These are phyloP conservation scores for Piloderma croceum DNA, from an alignment of 768 basidiomycete species.

Conservation along the genomic window DNA sequence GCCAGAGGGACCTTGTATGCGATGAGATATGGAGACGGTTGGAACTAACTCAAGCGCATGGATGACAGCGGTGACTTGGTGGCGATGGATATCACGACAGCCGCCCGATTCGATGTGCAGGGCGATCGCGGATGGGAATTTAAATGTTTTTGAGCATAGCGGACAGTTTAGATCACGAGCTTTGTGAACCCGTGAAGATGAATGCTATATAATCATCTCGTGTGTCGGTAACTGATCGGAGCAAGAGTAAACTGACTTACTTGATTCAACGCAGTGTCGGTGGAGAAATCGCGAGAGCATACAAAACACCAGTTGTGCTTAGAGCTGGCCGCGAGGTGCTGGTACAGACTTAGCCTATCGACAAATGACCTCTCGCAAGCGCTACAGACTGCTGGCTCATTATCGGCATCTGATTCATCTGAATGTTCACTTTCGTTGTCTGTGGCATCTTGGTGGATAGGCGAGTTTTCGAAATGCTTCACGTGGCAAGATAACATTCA, in stretches of 20 bases:
- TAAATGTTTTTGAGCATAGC: constrained; percentile 29
- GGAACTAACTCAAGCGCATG: constrained; percentile 28
- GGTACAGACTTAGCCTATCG: constrained; percentile 9
- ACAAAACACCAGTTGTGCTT: constrained; percentile 32
- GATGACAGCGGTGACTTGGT: constrained; percentile 32
- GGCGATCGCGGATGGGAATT: constrained; percentile 31
- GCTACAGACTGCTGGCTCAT: constrained; percentile 14
- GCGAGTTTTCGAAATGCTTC: neutral
- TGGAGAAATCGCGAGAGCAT: constrained; percentile 25
- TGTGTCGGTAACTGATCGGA: neutral
- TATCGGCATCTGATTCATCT: constrained; percentile 8
- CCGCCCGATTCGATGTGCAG: constrained; percentile 36
- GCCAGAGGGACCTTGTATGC: constrained; percentile 16
- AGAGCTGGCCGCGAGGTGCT: constrained; percentile 17
- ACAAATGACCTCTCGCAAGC: constrained; percentile 22
- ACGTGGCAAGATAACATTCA: neutral
- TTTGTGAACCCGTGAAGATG: constrained; percentile 22
- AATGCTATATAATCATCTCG: constrained; percentile 17
- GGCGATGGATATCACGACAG: constrained; percentile 31
- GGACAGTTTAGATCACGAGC: constrained; percentile 25
- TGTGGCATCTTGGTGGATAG: neutral
- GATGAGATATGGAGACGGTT: constrained; percentile 30
- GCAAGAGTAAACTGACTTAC: constrained; percentile 7
- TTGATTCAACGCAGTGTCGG: constrained; percentile 12
- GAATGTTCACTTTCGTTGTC: neutral